phyloP scores from a whole-genome alignment of 768 basidiomycete genomes.

The Trametes cinnabarina region DNA sequence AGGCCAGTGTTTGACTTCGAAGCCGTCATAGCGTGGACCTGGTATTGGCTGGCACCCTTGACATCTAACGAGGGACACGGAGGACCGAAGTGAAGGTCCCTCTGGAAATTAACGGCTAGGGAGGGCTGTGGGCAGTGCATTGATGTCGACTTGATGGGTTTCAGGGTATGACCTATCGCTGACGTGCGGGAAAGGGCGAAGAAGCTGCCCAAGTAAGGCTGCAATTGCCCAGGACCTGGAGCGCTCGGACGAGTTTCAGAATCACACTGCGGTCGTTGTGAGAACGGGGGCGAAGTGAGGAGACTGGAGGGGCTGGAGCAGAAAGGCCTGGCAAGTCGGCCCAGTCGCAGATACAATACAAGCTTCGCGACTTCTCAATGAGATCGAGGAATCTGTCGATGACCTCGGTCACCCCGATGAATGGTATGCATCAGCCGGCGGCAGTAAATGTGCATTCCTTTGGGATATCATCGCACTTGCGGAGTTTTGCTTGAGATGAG shows the following conservation, averaged over 20 bases:
- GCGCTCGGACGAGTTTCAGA: slow-evolving; percentile 15
- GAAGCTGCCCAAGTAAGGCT: slow-evolving; percentile 6
- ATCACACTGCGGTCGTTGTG: slow-evolving; percentile 17
- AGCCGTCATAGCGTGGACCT: neutral
- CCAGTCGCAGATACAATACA: neutral
- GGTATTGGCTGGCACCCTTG: neutral
- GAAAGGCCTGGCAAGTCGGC: slow-evolving; percentile 1
- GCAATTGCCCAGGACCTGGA: neutral
- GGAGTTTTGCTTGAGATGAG: neutral
- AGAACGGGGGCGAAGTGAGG: slow-evolving; percentile 11
- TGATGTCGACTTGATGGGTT: slow-evolving; percentile 17
- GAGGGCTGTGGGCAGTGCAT: slow-evolving; percentile 9
- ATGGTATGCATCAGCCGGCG: slow-evolving; percentile 5
- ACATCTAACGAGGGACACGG: slow-evolving; percentile 9
- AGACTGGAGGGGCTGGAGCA: neutral
- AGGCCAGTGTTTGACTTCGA: neutral
- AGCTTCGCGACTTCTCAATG: slow-evolving; percentile 11
- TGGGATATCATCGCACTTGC: neutral
- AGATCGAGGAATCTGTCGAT: slow-evolving; percentile 7
- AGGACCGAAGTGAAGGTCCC: neutral
- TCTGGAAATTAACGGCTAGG: neutral
- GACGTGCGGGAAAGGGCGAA: slow-evolving; percentile 11
- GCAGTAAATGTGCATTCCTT: neutral
- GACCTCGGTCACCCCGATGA: slow-evolving; percentile 17
- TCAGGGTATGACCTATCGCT: slow-evolving; percentile 7